These are phyloP conservation scores for Wickerhamiella alocasiicola DNA, from an alignment of 805 yeast genomes.

Conservation along the genomic window DNA sequence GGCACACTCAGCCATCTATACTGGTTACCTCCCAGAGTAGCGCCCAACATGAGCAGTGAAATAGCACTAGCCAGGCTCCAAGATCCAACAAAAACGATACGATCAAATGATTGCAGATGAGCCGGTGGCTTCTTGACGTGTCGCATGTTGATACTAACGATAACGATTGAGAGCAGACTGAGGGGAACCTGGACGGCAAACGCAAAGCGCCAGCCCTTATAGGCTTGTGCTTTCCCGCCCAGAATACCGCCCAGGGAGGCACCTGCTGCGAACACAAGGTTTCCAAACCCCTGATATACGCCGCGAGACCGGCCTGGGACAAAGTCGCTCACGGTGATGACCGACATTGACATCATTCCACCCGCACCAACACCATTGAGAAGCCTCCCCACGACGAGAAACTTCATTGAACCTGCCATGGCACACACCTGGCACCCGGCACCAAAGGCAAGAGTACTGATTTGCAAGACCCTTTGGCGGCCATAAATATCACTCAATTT, in stretches of 20 bases:
- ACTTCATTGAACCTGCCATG: slow-evolving; percentile 38
- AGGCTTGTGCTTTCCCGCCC: slow-evolving; percentile 42
- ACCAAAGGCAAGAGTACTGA: slow-evolving; percentile 34
- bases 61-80: slow-evolving; percentile 44
- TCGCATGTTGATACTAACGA: slow-evolving; percentile 22
- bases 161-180: slow-evolving; percentile 28
- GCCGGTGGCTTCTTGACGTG: neutral
- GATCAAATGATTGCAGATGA: slow-evolving; percentile 35
- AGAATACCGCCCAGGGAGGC: slow-evolving; percentile 54
- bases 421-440: slow-evolving; percentile 43
- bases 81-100: slow-evolving; percentile 58
- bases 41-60: slow-evolving; percentile 46
- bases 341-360: slow-evolving; percentile 62
- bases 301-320: slow-evolving; percentile 70
- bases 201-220: slow-evolving; percentile 51
- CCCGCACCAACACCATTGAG: slow-evolving; percentile 89
- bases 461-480: slow-evolving; percentile 30
- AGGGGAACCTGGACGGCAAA: slow-evolving; percentile 32
- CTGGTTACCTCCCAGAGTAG: slow-evolving; percentile 53
- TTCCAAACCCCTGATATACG: slow-evolving; percentile 69
- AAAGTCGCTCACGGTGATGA: slow-evolving; percentile 65
- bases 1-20: slow-evolving; percentile 33
- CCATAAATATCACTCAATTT: slow-evolving; percentile 49
- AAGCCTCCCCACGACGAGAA: slow-evolving; percentile 60
- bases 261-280: slow-evolving; percentile 65